Base-by-base conservation (phyloP, 2,329 filamentous ascomycete genomes). In the Colletotrichum lindemuthianum region DNA sequence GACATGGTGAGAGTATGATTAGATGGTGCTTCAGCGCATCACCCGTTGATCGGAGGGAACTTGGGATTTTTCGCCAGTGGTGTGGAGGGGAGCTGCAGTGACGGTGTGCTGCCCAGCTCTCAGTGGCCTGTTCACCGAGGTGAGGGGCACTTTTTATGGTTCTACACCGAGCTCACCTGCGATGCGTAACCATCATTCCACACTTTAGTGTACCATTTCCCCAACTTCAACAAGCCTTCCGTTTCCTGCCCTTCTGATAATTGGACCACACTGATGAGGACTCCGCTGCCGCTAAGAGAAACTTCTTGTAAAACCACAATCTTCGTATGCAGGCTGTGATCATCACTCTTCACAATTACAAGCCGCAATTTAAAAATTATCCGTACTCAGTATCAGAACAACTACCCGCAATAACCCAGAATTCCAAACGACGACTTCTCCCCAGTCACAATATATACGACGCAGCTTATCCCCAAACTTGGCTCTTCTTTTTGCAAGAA, bases 11-110 rank as follows among this genome's bases (percentile, higher is more conserved):
- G 37, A 50, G 36, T 45, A 24, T 24, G 43, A 11, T 3, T 16
- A 64, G 59, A 65, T 52, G 36, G n/a, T 59, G 48, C 53, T 41
- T 63, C 44, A 64, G 59, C 48, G 59, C 63, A 66, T 64, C 50
- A 43, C 45, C 63, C 59, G 59, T 54, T 59, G 63, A 48, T 45
- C 24, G 33, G 60, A 41, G 59, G 63, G 60, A 59, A 43, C 63
- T 54, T 50, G 60, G 44, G 63, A 66, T 66, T 66, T 66, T 66
- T 64, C 43, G 52, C 52, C 24, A 39, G 59, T 53, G 54, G 53
- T 66, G 63, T 65, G 63, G 63, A 66, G 59, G 59, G 60, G 50
- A 64, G 63, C 59, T 66, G 54, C 63, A 63, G 53, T 66, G 63
- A 65, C 58, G 58, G 63, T 63, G 59, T 59, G 59, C 63, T 58